Percentiles rank a stretch among this genome's conserved stretches.
These are phyloP conservation scores for Manihot esculenta DNA, from an alignment of 441 rosid species.

Conservation along the genomic window DNA sequence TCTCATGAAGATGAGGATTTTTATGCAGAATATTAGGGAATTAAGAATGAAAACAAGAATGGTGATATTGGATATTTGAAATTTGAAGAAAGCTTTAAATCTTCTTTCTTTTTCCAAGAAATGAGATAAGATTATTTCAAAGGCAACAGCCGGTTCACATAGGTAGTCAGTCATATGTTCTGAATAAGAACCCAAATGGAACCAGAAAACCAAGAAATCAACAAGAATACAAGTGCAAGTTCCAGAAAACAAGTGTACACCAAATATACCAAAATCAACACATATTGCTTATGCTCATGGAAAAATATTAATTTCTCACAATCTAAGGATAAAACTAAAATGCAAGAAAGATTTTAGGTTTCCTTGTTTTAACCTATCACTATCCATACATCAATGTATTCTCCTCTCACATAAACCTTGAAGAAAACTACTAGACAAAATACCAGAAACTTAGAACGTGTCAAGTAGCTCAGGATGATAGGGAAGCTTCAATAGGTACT, in stretches of 20 bases:
- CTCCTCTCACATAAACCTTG: background rate
- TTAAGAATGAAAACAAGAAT: background rate
- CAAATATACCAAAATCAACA: background rate
- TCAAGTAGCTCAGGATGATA: background rate
- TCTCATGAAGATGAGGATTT: background rate
- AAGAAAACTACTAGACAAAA: background rate
- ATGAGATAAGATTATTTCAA: background rate
- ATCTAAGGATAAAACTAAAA: too few species aligned
- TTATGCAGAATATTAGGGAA: background rate
- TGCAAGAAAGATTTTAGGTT: too few species aligned
- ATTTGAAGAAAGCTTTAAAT: background rate
- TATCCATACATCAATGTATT: background rate
- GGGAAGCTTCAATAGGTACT: background rate
- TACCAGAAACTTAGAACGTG: background rate
- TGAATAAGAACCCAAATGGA: background rate
- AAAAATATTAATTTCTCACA: too few species aligned
- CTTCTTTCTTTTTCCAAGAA: background rate
- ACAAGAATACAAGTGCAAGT: background rate
- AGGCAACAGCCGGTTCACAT: background rate
- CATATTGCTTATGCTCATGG: too few species aligned
- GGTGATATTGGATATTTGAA: background rate
- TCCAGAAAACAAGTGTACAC: background rate
- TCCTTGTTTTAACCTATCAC: background rate
- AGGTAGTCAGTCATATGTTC: background rate
- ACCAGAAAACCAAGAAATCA: background rate